Conservation (phyloP, 345 rosid species). For the Schrenkiella parvula region DNA sequence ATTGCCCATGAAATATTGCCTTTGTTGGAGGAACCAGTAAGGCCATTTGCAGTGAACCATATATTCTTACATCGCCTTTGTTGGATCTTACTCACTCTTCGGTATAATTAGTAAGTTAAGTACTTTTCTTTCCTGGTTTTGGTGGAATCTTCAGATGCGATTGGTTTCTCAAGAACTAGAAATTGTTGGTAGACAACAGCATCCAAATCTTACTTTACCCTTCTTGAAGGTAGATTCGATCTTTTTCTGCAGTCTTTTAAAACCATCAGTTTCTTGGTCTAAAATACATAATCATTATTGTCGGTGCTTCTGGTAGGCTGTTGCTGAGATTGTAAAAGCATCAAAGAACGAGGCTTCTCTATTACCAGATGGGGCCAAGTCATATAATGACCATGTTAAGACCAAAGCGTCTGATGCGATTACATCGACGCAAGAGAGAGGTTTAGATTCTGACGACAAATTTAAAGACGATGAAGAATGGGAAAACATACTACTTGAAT, state of each 20-base stretch:
- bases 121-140: not conserved
- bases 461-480: conserved; percentile 44
- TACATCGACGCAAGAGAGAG: conserved; percentile 30
- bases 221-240: conserved; percentile 66
- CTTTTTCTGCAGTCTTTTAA: not conserved
- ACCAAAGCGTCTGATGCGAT: conserved; percentile 40
- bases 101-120: not conserved
- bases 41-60: not conserved
- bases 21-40: conserved; percentile 89
- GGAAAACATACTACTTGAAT: conserved; percentile 54
- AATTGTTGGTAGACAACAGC: conserved; percentile 88
- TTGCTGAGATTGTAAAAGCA: conserved; percentile 72
- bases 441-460: conserved; percentile 21
- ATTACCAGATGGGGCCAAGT: conserved; percentile 54
- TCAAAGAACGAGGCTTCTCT: conserved; percentile 62
- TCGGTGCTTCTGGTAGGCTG: conserved; percentile 49
- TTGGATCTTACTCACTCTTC: not conserved
- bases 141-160: conserved; percentile 57
- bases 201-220: conserved; percentile 78
- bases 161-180: conserved; percentile 78
- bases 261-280: not conserved
- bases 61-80: not conserved
- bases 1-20: conserved; percentile 76
- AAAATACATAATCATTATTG: not conserved
- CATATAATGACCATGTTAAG: conserved; percentile 40